Base-by-base conservation (phyloP, 2,329 filamentous ascomycete species). In the Clonostachys rosea region DNA sequence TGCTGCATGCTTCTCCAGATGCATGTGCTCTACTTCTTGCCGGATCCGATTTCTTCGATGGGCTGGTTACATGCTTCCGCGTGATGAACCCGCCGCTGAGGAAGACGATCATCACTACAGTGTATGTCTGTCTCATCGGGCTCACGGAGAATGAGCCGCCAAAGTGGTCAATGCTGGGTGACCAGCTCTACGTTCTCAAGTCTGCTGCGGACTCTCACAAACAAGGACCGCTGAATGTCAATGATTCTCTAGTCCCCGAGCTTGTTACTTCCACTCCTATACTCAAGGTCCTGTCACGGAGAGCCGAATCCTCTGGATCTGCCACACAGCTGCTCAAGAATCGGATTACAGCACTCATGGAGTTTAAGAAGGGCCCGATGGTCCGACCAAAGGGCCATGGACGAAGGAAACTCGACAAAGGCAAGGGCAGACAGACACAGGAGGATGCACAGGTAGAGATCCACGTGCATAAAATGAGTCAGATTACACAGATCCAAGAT, bases 401-500 rank as follows among this genome's bases (percentile, higher is more conserved):
- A 54, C 79, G 67, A 58, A 69, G 76, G 40, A 86, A 78, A 58
- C 60, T 80, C 5, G 77, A 83, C 54, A 90, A 89, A 63, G 84
- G 85, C 34, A 91, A 90, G 60, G 72, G 68, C 3, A 62, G 65
- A 12, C 68, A 66, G 48, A 59, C 64, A 5, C 59, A 57, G 6
- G 61, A 65, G 8, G 69, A 75, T 6, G 52, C 59, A 7, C 57
- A 67, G 6, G 65, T 63, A 4, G 73, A 78, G 40, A 71, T 91
- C 34, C 89, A 94, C 58, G 70, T 92, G 18, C 90, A 96, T 64
- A 84, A 77, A 40, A 86, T 95, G 81, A 91, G 87, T 56, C 81
- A 92, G 43, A 83, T 97, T 45, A 87, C 87, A 1, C 89, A 95
- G 62, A 78, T 99, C n/a, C 91, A 96, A 60, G 92, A 99, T 60